Evolutionary conservation across 2,329 filamentous ascomycete genomes (phyloP), one percentile per base, ranked within the genome.

Genomic region (Aspergillus latus): DNA sequence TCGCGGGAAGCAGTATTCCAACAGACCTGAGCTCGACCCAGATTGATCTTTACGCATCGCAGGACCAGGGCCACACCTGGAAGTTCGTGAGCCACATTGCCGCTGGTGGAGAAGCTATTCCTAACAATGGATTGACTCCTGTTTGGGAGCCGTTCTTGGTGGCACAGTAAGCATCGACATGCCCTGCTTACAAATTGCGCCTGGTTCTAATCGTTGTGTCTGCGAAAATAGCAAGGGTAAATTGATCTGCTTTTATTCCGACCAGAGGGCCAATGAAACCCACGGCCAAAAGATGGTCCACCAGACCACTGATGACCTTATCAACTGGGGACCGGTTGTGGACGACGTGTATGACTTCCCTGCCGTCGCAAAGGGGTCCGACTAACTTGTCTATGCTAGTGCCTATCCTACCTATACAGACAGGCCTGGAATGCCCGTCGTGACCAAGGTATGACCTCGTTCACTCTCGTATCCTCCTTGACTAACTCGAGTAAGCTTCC

Each of bases 131-230:
- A 1, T 69, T 84, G 37, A 87, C 85, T 0, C 85, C 87, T 0
- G 84, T 90, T 16, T 90, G 88, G 88, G 88, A 90, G 69, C 88
- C 88, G 0, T 89, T 87, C 69, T 72, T 90, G 42, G 66, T 84
- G 54, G 75, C 80, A 44, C 80, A 85, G 65, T 69, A 62, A 44
- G 67, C 60, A 26, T 29, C 13, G n/a, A 11, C 26, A 6, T 15
- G 26, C 2, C n/a, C 44, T n/a, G 8, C 32, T 16, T 7, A 7
- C 8, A 36, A 34, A 6, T 11, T 15, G 15, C 2, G 7, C 15
- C 9, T 29, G n/a, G 15, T 43, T 43, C 37, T 56, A 48, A 52
- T 21, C n/a, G 34, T n/a, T 16, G 11, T 40, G 2, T 21, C 16
- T 13, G 34, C 3, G 21, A 21, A 26, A 15, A 3, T 29, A 70